Percentiles rank a stretch among this genome's conserved stretches.
These are phyloP conservation scores for Daldinia childiae DNA, from an alignment of 495 filamentous ascomycete genomes.

Conservation along the genomic window DNA sequence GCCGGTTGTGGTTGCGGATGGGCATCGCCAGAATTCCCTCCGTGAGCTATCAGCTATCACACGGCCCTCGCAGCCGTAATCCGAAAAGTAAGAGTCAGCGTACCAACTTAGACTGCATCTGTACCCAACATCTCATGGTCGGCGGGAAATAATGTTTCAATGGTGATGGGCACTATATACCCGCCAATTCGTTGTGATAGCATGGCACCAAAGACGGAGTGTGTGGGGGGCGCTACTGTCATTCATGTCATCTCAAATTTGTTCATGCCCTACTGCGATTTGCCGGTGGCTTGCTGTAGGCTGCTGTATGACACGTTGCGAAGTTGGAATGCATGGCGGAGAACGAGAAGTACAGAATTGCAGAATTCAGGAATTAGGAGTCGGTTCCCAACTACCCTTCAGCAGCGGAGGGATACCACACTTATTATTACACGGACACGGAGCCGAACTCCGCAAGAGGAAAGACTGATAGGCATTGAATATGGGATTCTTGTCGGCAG, in stretches of 20 bases:
- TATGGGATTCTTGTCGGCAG: slow-evolving; percentile 42
- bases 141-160: slow-evolving; percentile 30
- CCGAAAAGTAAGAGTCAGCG: slow-evolving; percentile 42
- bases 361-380: slow-evolving; percentile 30
- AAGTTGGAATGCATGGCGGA: slow-evolving; percentile 42
- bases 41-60: slow-evolving; percentile 44
- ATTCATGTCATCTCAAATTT: slow-evolving; percentile 38
- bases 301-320: slow-evolving; percentile 45
- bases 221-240: slow-evolving; percentile 33
- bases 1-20: slow-evolving; percentile 27
- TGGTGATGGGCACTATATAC: slow-evolving; percentile 39
- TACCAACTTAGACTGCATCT: slow-evolving; percentile 41
- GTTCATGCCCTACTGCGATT: slow-evolving; percentile 35
- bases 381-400: slow-evolving; percentile 20
- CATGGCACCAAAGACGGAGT: slow-evolving; percentile 25
- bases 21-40: slow-evolving; percentile 19
- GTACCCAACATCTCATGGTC: slow-evolving; percentile 33
- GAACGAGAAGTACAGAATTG: slow-evolving; percentile 40
- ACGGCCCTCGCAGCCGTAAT: slow-evolving; percentile 37
- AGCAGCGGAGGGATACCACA: slow-evolving; percentile 42
- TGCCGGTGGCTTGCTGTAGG: slow-evolving; percentile 42
- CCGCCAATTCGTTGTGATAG: slow-evolving; percentile 34
- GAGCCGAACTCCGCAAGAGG: slow-evolving; percentile 42
- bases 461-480: slow-evolving; percentile 29
- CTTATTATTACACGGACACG: slow-evolving; percentile 41